Evolutionary conservation across 208 protist species (phyloP), one percentile per base, ranked within the genome.

Genomic region (Zelonia costaricensis): DNA sequence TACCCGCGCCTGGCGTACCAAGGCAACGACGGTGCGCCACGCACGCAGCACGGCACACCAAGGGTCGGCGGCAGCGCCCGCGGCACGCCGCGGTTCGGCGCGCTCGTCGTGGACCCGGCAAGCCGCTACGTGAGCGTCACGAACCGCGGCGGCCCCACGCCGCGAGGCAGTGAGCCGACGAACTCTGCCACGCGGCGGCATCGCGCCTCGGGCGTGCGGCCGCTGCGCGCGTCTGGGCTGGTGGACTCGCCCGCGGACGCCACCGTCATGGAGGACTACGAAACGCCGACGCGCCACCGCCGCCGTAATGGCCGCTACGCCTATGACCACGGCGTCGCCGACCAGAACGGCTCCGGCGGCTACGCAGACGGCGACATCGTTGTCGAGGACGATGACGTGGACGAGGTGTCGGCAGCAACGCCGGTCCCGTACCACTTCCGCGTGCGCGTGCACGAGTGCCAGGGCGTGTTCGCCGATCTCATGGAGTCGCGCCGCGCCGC

Each of bases 381-480:
- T 13, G 53, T 27, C 10, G 46, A 38, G 27, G 45, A 53, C 5
- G 1, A 8, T 7, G 27, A 22, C 8, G 13, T 13, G 25, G 28
- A 31, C 25, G 38, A 9, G 38, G 9, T 15, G 13, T 42, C 18
- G 7, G 43, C 20, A 6, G 25, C 66, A 13, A 6, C 38, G 40
- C 23, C 35, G 22, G 18, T 28, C 13, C 44, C 59, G 27, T 73
- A 60, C 33, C 49, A 68, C n/a, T 70, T 94, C 64, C 69, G 80
- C 36, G 70, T 94, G 13, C 74, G 82, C 48, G 59, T 94, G 20
- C 74, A 90, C 62, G 68, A 78, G 40, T 71, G 58, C 22, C 42
- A 56, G 18, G 76, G 66, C 4, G 62, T 73, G 6, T 73, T 88
- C 12, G 69, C 66, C 20, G 69, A 88, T 42, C 58, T 86, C 39